Conservation (phyloP, 305 asterid species). For the Fraxinus floribunda region DNA sequence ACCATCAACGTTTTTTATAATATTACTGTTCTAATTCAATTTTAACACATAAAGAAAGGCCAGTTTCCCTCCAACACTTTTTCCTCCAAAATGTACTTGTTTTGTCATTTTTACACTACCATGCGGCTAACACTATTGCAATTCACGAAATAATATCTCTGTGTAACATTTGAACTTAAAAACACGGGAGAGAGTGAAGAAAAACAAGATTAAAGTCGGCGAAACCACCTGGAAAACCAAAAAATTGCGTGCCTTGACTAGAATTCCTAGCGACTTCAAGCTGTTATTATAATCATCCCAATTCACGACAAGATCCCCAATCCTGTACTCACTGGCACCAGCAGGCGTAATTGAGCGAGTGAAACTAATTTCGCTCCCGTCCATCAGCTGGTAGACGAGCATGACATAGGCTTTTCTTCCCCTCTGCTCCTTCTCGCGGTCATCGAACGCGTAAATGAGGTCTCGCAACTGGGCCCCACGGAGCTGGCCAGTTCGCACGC, state of each 20-base stretch:
- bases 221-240: slow-evolving; percentile 83
- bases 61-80: slow-evolving; percentile 16
- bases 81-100: not conserved
- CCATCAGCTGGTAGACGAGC: slow-evolving; percentile 72
- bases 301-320: slow-evolving; percentile 56
- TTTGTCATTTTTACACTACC: not conserved
- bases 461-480: slow-evolving; percentile 91
- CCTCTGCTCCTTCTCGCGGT: slow-evolving; percentile 77
- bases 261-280: slow-evolving; percentile 81
- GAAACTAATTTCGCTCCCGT: slow-evolving; percentile 66
- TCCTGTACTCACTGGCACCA: slow-evolving; percentile 85
- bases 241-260: slow-evolving; percentile 93
- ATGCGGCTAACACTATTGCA: not conserved
- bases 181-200: not conserved
- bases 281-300: slow-evolving; percentile 78
- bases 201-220: not conserved
- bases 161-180: not conserved
- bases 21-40: slow-evolving; percentile 4
- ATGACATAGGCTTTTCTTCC: slow-evolving; percentile 84
- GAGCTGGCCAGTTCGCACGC: slow-evolving; percentile 94
- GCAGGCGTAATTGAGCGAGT: slow-evolving; percentile 74
- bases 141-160: not conserved
- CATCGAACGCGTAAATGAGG: slow-evolving; percentile 83
- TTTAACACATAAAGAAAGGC: slow-evolving; percentile 5
- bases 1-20: not conserved